These are phyloP conservation scores for Sordaria brevicollis DNA, from an alignment of 495 filamentous ascomycete species.

Conservation along the genomic window DNA sequence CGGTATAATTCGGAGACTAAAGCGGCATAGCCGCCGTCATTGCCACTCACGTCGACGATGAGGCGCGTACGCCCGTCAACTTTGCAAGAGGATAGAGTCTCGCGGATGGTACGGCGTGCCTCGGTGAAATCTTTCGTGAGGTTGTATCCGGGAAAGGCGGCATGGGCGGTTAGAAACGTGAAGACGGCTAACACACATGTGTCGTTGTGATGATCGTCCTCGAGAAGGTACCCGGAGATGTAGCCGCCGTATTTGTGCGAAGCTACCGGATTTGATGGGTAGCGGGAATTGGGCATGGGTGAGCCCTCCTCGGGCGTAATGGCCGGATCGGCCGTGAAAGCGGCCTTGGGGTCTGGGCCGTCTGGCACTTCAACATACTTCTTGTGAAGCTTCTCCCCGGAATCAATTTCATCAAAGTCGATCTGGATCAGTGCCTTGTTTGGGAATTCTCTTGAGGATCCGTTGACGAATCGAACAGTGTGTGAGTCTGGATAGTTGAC, in stretches of 20 bases:
- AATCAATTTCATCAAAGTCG: too few relatives aligned
- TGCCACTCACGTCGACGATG: slow-evolving; percentile 44
- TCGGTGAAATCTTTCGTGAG: slow-evolving; percentile 8
- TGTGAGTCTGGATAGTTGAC: slow-evolving; percentile 6
- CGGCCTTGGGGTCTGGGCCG: too few relatives aligned
- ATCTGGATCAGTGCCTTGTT: too few relatives aligned
- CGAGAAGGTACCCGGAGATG: slow-evolving; percentile 21
- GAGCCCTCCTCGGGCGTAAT: too few relatives aligned
- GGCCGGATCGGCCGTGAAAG: too few relatives aligned
- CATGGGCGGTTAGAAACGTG: neutral
- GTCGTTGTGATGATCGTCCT: slow-evolving; percentile 21
- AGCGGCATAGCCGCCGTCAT: slow-evolving; percentile 36
- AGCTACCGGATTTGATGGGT: too few relatives aligned
- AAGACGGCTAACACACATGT: slow-evolving; percentile 18
- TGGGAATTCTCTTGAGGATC: slow-evolving; percentile 4
- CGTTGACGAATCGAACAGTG: slow-evolving; percentile 8
- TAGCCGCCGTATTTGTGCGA: too few relatives aligned
- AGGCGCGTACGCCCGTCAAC: slow-evolving; percentile 15
- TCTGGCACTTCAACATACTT: too few relatives aligned
- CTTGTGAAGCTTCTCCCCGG: too few relatives aligned
- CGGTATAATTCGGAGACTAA: slow-evolving; percentile 24
- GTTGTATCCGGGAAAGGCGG: neutral
- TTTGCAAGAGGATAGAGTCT: neutral
- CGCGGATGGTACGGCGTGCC: neutral
- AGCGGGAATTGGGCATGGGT: too few relatives aligned